phyloP scores from a whole-genome alignment of 495 filamentous ascomycete species.

The Penicillium psychrofluorescens region DNA sequence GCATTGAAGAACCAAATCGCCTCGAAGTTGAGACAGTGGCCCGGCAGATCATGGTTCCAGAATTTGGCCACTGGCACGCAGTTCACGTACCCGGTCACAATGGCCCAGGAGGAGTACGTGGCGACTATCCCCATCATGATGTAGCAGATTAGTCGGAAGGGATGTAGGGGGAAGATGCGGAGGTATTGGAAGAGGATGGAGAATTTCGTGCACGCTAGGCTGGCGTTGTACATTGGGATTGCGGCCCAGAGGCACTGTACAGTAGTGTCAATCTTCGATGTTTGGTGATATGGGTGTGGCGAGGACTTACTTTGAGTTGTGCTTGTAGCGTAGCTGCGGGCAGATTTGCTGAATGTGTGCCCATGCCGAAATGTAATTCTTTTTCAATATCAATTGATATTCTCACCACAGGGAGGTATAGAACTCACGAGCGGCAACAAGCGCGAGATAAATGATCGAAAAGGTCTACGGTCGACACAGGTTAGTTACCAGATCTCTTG shows the following conservation, averaged over 20 bases:
- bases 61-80: slow-evolving; percentile 47
- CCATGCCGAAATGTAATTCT: slow-evolving; percentile 29
- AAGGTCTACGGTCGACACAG: slow-evolving; percentile 3
- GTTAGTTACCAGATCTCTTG: background rate
- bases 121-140: slow-evolving; percentile 28
- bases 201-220: slow-evolving; percentile 33
- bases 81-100: slow-evolving; percentile 39
- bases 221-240: slow-evolving; percentile 37
- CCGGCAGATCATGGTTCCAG: slow-evolving; percentile 43
- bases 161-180: slow-evolving; percentile 33
- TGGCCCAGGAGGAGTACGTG: slow-evolving; percentile 28
- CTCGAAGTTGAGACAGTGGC: slow-evolving; percentile 44
- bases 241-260: slow-evolving; percentile 29
- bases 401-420: background rate
- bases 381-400: background rate
- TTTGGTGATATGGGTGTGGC: background rate
- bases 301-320: slow-evolving; percentile 24
- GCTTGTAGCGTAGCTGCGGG: slow-evolving; percentile 14
- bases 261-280: background rate
- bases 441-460: slow-evolving; percentile 24
- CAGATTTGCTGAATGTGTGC: slow-evolving; percentile 11
- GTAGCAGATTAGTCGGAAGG: slow-evolving; percentile 26
- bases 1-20: slow-evolving; percentile 46
- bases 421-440: slow-evolving; percentile 27
- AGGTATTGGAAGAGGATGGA: slow-evolving; percentile 45